Evolutionary conservation across 768 basidiomycete genomes (phyloP).

Genomic region (Agaricus blazei): DNA sequence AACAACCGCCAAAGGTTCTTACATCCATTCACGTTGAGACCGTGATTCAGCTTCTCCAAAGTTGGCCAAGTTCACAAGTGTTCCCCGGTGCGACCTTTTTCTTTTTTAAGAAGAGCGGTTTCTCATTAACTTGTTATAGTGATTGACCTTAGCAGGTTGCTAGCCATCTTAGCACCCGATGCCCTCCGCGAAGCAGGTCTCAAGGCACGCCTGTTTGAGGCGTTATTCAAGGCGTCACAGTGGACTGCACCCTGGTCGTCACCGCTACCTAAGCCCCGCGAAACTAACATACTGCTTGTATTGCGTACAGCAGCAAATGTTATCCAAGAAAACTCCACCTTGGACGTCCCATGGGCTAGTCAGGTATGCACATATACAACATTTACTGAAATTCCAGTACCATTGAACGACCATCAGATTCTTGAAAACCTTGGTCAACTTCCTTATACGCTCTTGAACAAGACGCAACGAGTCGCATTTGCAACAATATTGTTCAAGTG

Average conservation of each 20-base stretch:
- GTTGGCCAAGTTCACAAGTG: conserved; percentile 69
- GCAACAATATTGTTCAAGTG: conserved; percentile 89
- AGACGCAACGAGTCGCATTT: conserved; percentile 69
- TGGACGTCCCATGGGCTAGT: conserved; percentile 46
- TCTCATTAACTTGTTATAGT: conserved; percentile 37
- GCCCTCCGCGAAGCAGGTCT: conserved; percentile 38
- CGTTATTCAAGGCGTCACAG: conserved; percentile 64
- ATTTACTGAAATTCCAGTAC: not conserved
- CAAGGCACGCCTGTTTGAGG: conserved; percentile 50
- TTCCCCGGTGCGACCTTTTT: conserved; percentile 54
- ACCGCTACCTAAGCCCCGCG: conserved; percentile 64
- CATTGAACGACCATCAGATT: conserved; percentile 34
- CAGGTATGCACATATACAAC: conserved; percentile 33
- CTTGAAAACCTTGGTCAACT: conserved; percentile 46
- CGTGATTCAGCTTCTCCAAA: conserved; percentile 57
- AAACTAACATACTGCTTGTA: conserved; percentile 81
- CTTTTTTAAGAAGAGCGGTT: not conserved
- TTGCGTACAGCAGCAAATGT: conserved; percentile 78
- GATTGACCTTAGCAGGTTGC: conserved; percentile 78
- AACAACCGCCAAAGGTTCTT: conserved; percentile 28
- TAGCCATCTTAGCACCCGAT: conserved; percentile 60
- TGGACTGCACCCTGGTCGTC: conserved; percentile 52
- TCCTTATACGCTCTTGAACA: conserved; percentile 53
- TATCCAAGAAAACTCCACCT: conserved; percentile 50
- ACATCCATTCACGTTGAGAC: conserved; percentile 52